phyloP scores from a whole-genome alignment of 2,329 filamentous ascomycete genomes.

The Plenodomus lindquistii region DNA sequence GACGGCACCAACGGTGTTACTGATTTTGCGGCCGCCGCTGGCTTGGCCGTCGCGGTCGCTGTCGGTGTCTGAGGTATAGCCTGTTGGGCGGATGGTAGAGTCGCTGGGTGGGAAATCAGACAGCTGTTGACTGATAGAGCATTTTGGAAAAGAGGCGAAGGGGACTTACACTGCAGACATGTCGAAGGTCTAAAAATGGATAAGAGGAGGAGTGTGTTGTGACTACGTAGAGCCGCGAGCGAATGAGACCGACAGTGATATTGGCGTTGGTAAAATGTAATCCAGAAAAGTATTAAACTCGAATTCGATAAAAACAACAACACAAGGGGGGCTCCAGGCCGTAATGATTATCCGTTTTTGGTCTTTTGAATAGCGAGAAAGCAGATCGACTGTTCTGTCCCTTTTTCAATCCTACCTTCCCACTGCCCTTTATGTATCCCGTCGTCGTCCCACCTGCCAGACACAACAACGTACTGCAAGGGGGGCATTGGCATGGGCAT shows the following conservation, averaged over 20 bases:
- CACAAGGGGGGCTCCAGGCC: constrained; percentile 15
- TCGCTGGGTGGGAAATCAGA: constrained; percentile 25
- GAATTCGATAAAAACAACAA: constrained; percentile 1
- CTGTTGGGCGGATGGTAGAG: constrained; percentile 31
- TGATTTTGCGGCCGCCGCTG: constrained; percentile 43
- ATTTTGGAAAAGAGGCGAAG: background rate
- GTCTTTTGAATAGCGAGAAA: constrained; percentile 17
- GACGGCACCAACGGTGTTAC: constrained; percentile 32
- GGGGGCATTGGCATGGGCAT: background rate
- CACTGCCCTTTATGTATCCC: constrained; percentile 36
- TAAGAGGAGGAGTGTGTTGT: no score
- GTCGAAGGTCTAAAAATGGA: no score
- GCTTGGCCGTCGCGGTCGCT: constrained; percentile 46
- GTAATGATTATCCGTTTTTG: constrained; percentile 1
- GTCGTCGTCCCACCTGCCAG: background rate
- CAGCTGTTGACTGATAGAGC: constrained; percentile 2
- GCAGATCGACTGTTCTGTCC: constrained; percentile 32
- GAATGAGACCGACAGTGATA: no score
- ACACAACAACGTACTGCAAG: background rate
- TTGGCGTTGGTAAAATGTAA: no score
- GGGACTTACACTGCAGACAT: constrained; percentile 38
- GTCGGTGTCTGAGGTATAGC: constrained; percentile 46
- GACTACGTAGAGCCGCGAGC: no score
- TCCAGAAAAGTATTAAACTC: constrained; percentile 9
- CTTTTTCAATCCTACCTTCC: constrained; percentile 7